Base-by-base conservation (phyloP, 495 filamentous ascomycete species). In the Aspergillus hancockii region DNA sequence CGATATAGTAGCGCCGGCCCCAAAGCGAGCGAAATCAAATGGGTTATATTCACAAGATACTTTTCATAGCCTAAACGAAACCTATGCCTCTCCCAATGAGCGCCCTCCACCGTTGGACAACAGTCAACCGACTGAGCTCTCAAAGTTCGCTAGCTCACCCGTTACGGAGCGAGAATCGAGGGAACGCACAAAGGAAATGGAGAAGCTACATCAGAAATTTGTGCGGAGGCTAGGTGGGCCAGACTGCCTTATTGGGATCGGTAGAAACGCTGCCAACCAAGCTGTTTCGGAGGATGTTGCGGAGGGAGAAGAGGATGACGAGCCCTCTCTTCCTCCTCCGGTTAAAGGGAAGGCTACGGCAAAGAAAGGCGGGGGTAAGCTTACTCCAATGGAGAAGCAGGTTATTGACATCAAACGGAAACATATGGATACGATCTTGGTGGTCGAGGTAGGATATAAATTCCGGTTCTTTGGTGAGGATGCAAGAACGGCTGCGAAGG, bases 381-480 rank as follows among this genome's bases (percentile, higher is more conserved):
- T 99, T 49, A 99, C 95, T 6, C 94, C 94, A 0, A 87, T 99
- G 87, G 94, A 97, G 69, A 85, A 89, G 49, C 94, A 98, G 63
- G 85, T 95, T 36, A 80, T 98, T 14, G 91, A 97, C 19, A 96
- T 98, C 64, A 98, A 98, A 76, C 81, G 85, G 55, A 90, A 93
- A 61, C 83, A 98, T 69, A 87, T 92, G 79, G 93, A 97, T 65
- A 93, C 93, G 0, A 57, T 98, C 9, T 73, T 99, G 40, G 85
- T 97, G 3, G 85, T 97, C 19, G 92, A 99, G 66, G 94, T 99
- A 6, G 94, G 94, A 28, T 99, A 99, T 71, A 99, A 99, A 71
- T 99, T 94, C 77, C 84, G 88, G 43, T 97, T 99, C 78, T 96
- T 96, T 66, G 94, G 95, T n/a, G 93, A 97, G 66, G 94, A 99